Conservation (phyloP, 2,329 filamentous ascomycete species). For the Thelonectria blattea region DNA sequence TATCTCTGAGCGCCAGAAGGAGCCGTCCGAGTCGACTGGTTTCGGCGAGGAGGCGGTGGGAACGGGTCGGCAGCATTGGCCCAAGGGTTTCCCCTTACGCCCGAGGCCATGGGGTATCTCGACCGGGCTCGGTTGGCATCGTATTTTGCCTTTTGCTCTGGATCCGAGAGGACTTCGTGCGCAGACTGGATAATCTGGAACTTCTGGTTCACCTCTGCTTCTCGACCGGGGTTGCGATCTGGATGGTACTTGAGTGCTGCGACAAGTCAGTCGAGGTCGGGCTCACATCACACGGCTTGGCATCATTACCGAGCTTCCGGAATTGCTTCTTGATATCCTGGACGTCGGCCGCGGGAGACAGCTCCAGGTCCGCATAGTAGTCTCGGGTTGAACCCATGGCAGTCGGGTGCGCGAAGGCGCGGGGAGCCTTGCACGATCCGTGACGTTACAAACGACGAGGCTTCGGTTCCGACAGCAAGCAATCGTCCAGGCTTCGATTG, state of each 20-base stretch:
- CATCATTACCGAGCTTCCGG: conserved; percentile 72
- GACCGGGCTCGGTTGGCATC: conserved; percentile 53
- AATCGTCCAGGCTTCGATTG: not conserved
- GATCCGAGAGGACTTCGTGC: conserved; percentile 72
- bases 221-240: conserved; percentile 84
- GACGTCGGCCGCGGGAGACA: conserved; percentile 69
- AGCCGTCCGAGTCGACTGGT: conserved; percentile 27
- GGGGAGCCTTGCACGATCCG: conserved; percentile 9
- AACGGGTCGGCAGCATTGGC: conserved; percentile 55
- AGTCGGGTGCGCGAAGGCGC: conserved; percentile 19
- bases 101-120: conserved; percentile 57
- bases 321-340: conserved; percentile 87
- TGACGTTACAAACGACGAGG: conserved; percentile 11
- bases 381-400: conserved; percentile 62
- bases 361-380: conserved; percentile 85
- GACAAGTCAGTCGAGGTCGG: conserved; percentile 33
- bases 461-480: not conserved
- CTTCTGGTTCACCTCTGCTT: conserved; percentile 78
- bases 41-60: conserved; percentile 56
- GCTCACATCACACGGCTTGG: not conserved
- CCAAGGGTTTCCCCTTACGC: conserved; percentile 65
- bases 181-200: conserved; percentile 89
- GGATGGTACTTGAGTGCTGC: conserved; percentile 85
- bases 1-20: conserved; percentile 53
- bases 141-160: conserved; percentile 58